phyloP scores from a whole-genome alignment of 768 basidiomycete genomes.

The Boletus rubropictus region DNA sequence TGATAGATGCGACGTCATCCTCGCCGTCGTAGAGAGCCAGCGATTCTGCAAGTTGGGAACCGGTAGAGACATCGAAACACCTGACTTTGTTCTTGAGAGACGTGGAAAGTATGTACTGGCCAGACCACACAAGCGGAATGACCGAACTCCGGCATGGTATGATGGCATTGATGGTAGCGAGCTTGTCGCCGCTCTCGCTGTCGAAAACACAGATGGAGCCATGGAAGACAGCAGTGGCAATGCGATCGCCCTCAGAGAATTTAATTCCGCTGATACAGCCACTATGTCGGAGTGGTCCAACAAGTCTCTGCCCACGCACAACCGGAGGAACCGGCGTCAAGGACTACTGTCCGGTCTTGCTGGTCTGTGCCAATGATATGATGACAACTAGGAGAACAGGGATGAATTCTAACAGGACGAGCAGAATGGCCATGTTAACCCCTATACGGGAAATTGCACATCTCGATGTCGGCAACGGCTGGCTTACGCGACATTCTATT shows the following conservation, averaged over 20 bases:
- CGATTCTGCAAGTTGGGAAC: background rate
- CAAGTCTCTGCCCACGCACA: background rate
- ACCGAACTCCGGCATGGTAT: background rate
- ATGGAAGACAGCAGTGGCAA: background rate
- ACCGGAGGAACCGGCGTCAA: too few relatives aligned
- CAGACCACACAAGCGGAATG: background rate
- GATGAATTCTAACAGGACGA: too few relatives aligned
- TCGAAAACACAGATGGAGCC: slow-evolving; percentile 7
- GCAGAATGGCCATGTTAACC: too few relatives aligned
- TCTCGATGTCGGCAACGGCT: too few relatives aligned
- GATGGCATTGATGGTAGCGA: background rate
- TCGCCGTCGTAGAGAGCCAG: background rate
- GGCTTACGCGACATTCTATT: too few relatives aligned
- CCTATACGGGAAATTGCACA: too few relatives aligned
- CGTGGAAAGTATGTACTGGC: background rate
- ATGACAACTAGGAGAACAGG: too few relatives aligned
- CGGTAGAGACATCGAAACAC: background rate
- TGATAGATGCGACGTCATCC: fast-evolving
- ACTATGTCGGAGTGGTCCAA: background rate
- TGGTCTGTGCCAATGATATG: too few relatives aligned
- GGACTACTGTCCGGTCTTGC: too few relatives aligned
- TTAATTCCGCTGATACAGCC: background rate
- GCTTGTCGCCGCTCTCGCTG: background rate
- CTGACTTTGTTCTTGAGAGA: background rate
- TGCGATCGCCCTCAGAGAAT: background rate